Evolutionary conservation across 495 filamentous ascomycete species (phyloP).

Genomic region (Talaromyces stipitatus): DNA sequence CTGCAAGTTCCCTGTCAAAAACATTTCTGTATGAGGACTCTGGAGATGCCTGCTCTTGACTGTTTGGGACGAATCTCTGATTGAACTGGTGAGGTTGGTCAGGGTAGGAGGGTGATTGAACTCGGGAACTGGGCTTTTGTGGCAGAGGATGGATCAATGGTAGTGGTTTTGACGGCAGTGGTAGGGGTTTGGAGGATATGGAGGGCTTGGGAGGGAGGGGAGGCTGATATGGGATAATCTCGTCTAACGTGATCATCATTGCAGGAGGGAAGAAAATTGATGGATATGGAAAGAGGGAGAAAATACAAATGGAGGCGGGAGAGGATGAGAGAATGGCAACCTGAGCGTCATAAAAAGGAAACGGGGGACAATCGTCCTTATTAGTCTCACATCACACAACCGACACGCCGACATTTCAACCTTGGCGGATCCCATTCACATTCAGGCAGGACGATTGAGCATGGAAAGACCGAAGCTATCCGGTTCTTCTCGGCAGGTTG

Average conservation of each 20-base stretch:
- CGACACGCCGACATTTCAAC: too few relatives aligned
- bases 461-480: too few relatives aligned
- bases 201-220: not conserved
- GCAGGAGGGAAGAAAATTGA: too few relatives aligned
- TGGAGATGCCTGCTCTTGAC: not conserved
- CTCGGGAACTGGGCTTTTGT: too few relatives aligned
- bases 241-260: not conserved
- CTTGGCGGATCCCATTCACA: too few relatives aligned
- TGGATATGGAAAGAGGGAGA: not conserved
- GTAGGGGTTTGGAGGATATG: too few relatives aligned
- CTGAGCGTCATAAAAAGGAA: not conserved
- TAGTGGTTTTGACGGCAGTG: not conserved
- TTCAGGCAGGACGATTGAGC: too few relatives aligned
- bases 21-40: not conserved
- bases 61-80: too few relatives aligned
- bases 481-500: too few relatives aligned
- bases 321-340: not conserved
- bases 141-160: not conserved
- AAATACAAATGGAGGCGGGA: not conserved
- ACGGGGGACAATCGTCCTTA: not conserved
- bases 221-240: not conserved
- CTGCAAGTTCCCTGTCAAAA: not conserved
- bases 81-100: too few relatives aligned
- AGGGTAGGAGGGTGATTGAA: too few relatives aligned
- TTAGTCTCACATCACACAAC: too few relatives aligned